Percentiles rank a stretch among this genome's conserved stretches.
These are phyloP conservation scores for Cytospora leucostoma DNA, from an alignment of 2,329 filamentous ascomycete genomes.

Conservation along the genomic window DNA sequence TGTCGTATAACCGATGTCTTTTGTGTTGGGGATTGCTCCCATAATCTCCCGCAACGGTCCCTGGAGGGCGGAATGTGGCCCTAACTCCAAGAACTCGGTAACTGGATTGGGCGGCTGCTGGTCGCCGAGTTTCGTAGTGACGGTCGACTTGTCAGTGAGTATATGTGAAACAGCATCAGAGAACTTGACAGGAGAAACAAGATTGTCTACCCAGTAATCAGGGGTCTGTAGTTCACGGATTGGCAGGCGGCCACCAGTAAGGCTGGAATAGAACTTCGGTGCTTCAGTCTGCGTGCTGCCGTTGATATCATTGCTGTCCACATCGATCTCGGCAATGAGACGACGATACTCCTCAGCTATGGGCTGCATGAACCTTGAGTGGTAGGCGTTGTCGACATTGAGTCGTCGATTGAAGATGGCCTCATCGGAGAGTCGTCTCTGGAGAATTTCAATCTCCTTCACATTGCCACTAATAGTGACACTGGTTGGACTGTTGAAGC, in stretches of 20 bases:
- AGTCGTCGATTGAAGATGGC: slow-evolving; percentile 37
- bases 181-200: slow-evolving; percentile 36
- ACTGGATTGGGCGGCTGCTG: neutral
- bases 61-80: slow-evolving; percentile 33
- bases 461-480: slow-evolving; percentile 59
- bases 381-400: slow-evolving; percentile 41
- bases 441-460: slow-evolving; percentile 35
- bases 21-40: slow-evolving; percentile 12
- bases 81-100: slow-evolving; percentile 31
- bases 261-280: too few relatives aligned
- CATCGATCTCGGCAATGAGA: neutral
- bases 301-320: neutral
- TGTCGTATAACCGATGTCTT: neutral
- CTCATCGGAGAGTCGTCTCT: slow-evolving; percentile 21
- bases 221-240: neutral
- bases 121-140: slow-evolving; percentile 6
- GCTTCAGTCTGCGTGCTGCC: neutral
- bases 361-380: slow-evolving; percentile 39
- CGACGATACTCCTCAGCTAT: slow-evolving; percentile 31
- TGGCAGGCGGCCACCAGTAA: neutral
- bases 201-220: slow-evolving; percentile 36
- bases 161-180: slow-evolving; percentile 22
- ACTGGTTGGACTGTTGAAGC: slow-evolving; percentile 69
- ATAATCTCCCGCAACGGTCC: slow-evolving; percentile 30
- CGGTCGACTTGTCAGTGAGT: slow-evolving; percentile 4